Percentiles rank a stretch among this genome's conserved stretches.
Evolutionary conservation across 2,329 filamentous ascomycete genomes (phyloP).

Genomic region (Phialophora macrospora): DNA sequence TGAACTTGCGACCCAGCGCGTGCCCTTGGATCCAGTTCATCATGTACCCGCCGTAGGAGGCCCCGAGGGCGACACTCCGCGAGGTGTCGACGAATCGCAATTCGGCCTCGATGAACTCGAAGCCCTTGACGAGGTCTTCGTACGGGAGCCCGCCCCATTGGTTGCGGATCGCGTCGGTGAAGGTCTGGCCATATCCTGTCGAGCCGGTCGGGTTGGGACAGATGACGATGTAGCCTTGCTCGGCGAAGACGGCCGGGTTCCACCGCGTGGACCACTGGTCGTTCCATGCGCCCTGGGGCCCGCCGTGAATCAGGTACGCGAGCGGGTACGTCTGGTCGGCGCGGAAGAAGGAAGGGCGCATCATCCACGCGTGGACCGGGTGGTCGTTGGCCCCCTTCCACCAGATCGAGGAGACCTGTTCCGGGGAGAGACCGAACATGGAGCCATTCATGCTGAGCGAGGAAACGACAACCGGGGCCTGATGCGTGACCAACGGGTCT

Average conservation of each 20-base stretch:
- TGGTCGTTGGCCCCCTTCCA: slow-evolving; percentile 52
- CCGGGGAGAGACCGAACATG: slow-evolving; percentile 49
- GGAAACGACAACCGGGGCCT: slow-evolving; percentile 45
- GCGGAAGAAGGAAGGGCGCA: slow-evolving; percentile 55
- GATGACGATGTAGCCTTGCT: slow-evolving; percentile 66
- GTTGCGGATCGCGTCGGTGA: slow-evolving; percentile 58
- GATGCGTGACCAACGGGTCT: slow-evolving; percentile 33
- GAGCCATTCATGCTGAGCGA: slow-evolving; percentile 47
- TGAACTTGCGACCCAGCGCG: slow-evolving; percentile 60
- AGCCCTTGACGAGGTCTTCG: slow-evolving; percentile 60
- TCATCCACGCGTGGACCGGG: slow-evolving; percentile 53
- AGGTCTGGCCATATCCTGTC: slow-evolving; percentile 60
- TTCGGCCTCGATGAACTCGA: slow-evolving; percentile 57
- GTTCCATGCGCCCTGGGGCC: slow-evolving; percentile 58
- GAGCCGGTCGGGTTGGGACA: slow-evolving; percentile 65
- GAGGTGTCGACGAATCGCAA: slow-evolving; percentile 59
- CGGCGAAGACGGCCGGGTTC: slow-evolving; percentile 63
- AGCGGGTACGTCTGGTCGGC: slow-evolving; percentile 57
- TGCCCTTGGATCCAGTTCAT: slow-evolving; percentile 64
- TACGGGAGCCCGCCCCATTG: slow-evolving; percentile 62
- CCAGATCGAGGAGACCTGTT: slow-evolving; percentile 54
- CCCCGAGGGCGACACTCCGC: slow-evolving; percentile 60
- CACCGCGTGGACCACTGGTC: slow-evolving; percentile 61
- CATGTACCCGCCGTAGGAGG: slow-evolving; percentile 65
- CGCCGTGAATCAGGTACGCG: slow-evolving; percentile 61